Conservation (phyloP, 1,139 yeast species). For the Meyerozyma athensensis region DNA sequence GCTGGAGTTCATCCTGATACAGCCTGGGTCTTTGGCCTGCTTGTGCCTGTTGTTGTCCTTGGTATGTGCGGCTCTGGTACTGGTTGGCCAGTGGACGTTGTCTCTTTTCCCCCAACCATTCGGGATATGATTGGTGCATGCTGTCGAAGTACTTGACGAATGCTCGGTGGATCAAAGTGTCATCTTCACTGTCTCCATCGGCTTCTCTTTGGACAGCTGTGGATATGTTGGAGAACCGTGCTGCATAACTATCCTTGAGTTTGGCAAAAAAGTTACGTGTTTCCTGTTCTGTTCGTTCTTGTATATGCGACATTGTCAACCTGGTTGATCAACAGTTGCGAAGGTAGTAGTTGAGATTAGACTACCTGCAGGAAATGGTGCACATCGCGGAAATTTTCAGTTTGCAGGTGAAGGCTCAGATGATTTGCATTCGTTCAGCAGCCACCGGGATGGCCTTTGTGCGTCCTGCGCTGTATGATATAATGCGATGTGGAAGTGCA, state of each 20-base stretch:
- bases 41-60: constrained; percentile 9
- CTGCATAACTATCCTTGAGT: constrained; percentile 33
- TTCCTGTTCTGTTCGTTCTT: constrained; percentile 3
- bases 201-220: constrained; percentile 25
- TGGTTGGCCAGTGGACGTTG: not conserved
- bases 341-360: not conserved
- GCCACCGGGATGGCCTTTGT: not conserved
- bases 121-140: constrained; percentile 35
- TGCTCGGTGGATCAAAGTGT: constrained; percentile 43
- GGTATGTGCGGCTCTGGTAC: constrained; percentile 5
- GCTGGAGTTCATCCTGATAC: constrained; percentile 19
- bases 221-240: constrained; percentile 29
- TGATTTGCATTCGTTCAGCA: not conserved
- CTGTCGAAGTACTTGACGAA: constrained; percentile 38
- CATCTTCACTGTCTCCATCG: constrained; percentile 37
- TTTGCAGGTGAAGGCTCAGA: not conserved
- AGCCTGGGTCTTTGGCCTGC: constrained; percentile 8
- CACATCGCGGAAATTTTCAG: constrained; percentile 1
- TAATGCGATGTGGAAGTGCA: not conserved
- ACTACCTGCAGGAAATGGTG: not conserved
- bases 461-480: not conserved
- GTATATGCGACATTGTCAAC: constrained; percentile 1
- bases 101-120: constrained; percentile 38
- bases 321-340: not conserved
- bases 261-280: constrained; percentile 27